These are phyloP conservation scores for Phytopythium delawarense DNA, from an alignment of 352 stramenopile species.

Conservation along the genomic window DNA sequence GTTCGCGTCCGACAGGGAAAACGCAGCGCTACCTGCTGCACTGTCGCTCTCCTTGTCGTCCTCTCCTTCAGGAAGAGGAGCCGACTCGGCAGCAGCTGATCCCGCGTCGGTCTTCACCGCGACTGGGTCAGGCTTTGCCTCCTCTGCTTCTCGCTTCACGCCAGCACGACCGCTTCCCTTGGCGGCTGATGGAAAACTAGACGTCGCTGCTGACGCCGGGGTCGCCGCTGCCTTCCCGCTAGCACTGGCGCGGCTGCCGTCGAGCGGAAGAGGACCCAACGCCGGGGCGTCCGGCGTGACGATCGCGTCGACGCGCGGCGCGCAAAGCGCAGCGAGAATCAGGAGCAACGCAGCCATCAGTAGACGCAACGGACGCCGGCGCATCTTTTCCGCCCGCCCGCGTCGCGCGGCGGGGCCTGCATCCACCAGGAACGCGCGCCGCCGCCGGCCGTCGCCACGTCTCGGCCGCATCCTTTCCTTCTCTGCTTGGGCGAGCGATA, in stretches of 20 bases:
- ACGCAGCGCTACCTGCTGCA: background rate
- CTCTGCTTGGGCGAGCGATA: background rate
- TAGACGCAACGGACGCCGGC: background rate
- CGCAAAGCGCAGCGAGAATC: background rate
- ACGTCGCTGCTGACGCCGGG: background rate
- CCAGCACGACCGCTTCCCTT: background rate
- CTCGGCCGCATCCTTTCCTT: background rate
- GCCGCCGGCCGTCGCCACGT: background rate
- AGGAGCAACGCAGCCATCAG: conserved; percentile 1
- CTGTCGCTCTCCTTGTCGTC: background rate
- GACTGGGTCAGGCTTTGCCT: background rate
- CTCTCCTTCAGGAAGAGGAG: background rate
- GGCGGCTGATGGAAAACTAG: background rate
- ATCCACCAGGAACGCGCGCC: background rate
- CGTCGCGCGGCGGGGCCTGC: background rate
- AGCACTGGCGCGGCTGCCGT: background rate
- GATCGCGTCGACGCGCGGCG: conserved; percentile 9
- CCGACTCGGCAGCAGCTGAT: background rate
- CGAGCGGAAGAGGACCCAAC: background rate
- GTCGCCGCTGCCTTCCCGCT: background rate
- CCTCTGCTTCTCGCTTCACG: background rate
- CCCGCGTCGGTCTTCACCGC: background rate
- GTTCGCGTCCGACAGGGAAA: background rate
- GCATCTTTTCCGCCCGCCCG: background rate
- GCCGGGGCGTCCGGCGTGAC: conserved; percentile 25